Evolutionary conservation across 2,329 filamentous ascomycete genomes (phyloP), one percentile per base, ranked within the genome.

Genomic region (Aquanectria penicillioides): DNA sequence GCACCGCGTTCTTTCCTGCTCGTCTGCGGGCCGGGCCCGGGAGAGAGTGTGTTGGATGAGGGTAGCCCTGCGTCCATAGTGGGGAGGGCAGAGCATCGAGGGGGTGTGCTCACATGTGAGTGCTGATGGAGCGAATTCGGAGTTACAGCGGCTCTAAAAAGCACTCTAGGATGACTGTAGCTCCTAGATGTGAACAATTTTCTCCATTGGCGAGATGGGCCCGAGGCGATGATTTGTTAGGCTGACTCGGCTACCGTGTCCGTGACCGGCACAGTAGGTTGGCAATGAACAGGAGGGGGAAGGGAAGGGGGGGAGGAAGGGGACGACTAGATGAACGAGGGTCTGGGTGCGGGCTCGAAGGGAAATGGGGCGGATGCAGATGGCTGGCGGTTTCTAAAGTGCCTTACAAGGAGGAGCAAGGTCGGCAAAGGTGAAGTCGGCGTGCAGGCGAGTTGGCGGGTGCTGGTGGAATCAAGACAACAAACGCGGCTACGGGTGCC

Each of bases 1-100:
- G 74, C 72, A 58, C 75, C 75, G 57, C 75, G 73, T 58, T 77
- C 75, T 61, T 77, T 78, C 56, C 74, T 71, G 60, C 69, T 73
- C 29, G 67, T 62, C 28, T 73, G 72, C 38, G 69, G 64, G 59
- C 70, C 70, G 38, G 75, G 69, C 46, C 71, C 73, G 53, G 71
- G 69, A 58, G 74, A 76, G 67, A 70, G 71, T 53, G 74, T 74
- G 57, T 53, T 66, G 41, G 63, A 71, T 59, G 68, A 59, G 17
- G 68, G 59, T 64, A 56, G 63, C 63, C 60, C 67, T 52, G 56
- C 41, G 55, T 71, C 69, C 67, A 71, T 71, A 61, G 44, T 69
- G 65, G 57, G 48, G 44, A 62, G 55, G 54, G 49, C 38, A 46
- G 36, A 43, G 49, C 57, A 57, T 61, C 47, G 34, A 59, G 28